A percentile compares a stretch with the other conserved stretches of the same genome.
Evolutionary conservation across 495 filamentous ascomycete genomes (phyloP).

Genomic region (Talaromyces thailandensis): DNA sequence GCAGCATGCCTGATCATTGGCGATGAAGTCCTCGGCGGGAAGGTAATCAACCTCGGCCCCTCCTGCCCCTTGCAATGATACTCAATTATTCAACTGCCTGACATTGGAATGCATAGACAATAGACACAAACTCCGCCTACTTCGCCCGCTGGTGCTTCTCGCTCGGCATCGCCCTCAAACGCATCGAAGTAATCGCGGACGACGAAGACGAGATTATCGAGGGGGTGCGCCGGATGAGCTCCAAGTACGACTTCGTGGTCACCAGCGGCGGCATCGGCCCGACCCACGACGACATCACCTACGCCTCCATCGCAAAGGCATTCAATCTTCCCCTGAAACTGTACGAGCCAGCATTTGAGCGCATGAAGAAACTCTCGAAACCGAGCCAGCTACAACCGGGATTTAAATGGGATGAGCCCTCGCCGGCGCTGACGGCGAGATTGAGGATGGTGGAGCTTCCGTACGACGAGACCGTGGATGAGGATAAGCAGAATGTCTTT

Average conservation of each 20-base stretch:
- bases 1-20: conserved; percentile 94
- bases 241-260: conserved; percentile 85
- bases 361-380: conserved; percentile 75
- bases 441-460: conserved; percentile 86
- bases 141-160: conserved; percentile 90
- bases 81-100: neutral
- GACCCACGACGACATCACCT: conserved; percentile 97
- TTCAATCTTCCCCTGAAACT: conserved; percentile 68
- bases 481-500: conserved; percentile 64
- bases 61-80: neutral
- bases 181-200: conserved; percentile 87
- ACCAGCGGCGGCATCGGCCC: conserved; percentile 94
- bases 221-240: conserved; percentile 74
- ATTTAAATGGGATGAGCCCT: conserved; percentile 80
- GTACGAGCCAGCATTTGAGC: conserved; percentile 62
- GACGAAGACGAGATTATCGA: conserved; percentile 87
- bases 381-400: conserved; percentile 60
- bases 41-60: no score
- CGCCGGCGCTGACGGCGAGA: conserved; percentile 67
- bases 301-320: conserved; percentile 84
- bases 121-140: conserved; percentile 88
- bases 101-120: conserved; percentile 37
- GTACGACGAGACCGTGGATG: conserved; percentile 50
- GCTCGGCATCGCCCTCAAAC: conserved; percentile 79
- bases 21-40: conserved; percentile 94